These are phyloP conservation scores for Cylindrotheca closterium DNA, from an alignment of 108 stramenopile genomes.

Conservation along the genomic window DNA sequence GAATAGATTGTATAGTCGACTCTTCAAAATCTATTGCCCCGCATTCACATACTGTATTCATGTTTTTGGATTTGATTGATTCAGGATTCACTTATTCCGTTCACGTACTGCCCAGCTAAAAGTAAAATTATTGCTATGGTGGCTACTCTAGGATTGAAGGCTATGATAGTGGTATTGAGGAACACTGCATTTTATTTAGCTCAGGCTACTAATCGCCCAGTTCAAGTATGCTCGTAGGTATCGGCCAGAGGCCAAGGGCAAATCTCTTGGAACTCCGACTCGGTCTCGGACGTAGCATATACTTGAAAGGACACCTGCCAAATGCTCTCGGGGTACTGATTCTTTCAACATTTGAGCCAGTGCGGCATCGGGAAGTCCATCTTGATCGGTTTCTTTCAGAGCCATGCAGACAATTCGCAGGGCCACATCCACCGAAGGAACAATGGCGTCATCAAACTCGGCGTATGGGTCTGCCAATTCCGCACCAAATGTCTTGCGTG, in stretches of 20 bases:
- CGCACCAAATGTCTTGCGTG: constrained; percentile 79
- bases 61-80: no score
- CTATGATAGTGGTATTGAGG: no score
- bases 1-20: no score
- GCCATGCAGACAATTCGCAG: constrained; percentile 58
- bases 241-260: constrained; percentile 71
- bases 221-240: constrained; percentile 84
- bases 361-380: constrained; percentile 22
- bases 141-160: no score
- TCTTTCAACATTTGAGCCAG: constrained; percentile 25
- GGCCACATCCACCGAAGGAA: constrained; percentile 55
- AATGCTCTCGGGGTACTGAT: constrained; percentile 36
- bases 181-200: no score
- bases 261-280: constrained; percentile 78
- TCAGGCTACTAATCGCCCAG: constrained; percentile 56
- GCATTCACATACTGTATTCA: no score
- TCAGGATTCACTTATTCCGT: no score
- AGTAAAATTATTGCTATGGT: no score
- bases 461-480: constrained; percentile 85
- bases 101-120: no score
- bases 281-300: constrained; percentile 77
- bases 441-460: constrained; percentile 43
- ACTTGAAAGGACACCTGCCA: constrained; percentile 53
- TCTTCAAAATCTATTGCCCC: no score
- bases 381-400: constrained; percentile 41